phyloP scores from a whole-genome alignment of 2,329 filamentous ascomycete genomes.

The Penicillium sp. region DNA sequence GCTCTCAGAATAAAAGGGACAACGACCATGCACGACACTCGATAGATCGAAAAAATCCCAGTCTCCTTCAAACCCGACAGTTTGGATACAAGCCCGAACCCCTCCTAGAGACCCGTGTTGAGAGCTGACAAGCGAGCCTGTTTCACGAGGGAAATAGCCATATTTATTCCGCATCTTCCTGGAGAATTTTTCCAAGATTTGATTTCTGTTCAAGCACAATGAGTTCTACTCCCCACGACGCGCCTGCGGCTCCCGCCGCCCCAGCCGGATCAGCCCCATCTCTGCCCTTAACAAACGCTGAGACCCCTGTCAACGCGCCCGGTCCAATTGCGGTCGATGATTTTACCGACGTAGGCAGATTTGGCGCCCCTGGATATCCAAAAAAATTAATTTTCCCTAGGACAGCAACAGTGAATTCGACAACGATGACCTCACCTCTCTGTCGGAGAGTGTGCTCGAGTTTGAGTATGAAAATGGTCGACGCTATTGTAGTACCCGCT shows the following conservation, averaged over 20 bases:
- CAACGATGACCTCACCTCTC: conserved; percentile 18
- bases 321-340: conserved; percentile 17
- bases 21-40: background rate
- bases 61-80: background rate
- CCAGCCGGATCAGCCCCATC: conserved; percentile 3
- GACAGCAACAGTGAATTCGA: conserved; percentile 13
- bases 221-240: background rate
- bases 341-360: conserved; percentile 14
- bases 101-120: background rate
- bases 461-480: conserved; percentile 44
- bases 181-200: background rate
- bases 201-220: background rate
- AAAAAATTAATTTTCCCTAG: conserved; percentile 2
- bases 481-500: conserved; percentile 36
- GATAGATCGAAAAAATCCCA: background rate
- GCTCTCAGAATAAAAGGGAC: background rate
- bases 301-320: conserved; percentile 7
- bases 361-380: background rate
- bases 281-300: background rate
- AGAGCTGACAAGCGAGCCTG: background rate
- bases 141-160: background rate
- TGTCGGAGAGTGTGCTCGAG: conserved; percentile 31
- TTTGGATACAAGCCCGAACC: background rate
- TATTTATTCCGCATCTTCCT: background rate
- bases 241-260: background rate